A percentile compares a stretch with the other conserved stretches of the same genome.
Conservation (phyloP, 2,329 filamentous ascomycete species). For the Venturia oleaginea region DNA sequence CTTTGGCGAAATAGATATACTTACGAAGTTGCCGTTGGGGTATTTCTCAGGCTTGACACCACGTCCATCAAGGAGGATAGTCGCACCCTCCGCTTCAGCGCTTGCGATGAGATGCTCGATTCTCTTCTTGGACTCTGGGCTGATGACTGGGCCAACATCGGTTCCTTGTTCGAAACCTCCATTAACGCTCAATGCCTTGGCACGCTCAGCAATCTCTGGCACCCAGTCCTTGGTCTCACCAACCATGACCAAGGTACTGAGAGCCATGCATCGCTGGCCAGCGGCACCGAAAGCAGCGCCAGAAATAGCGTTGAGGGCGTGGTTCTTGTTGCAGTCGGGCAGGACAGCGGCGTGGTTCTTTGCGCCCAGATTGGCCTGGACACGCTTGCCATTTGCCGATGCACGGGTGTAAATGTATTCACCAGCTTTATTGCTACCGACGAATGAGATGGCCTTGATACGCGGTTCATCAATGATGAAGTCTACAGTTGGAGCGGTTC, state of each 20-base stretch:
- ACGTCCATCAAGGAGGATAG: constrained; percentile 71
- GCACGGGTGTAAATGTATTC: constrained; percentile 76
- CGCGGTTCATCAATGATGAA: constrained; percentile 77
- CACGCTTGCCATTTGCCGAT: constrained; percentile 77
- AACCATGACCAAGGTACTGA: constrained; percentile 74
- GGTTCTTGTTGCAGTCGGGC: constrained; percentile 84
- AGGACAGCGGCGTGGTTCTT: constrained; percentile 84
- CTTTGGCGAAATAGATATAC: constrained; percentile 19
- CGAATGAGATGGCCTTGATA: constrained; percentile 82
- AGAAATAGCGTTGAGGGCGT: constrained; percentile 74
- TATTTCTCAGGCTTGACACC: constrained; percentile 68
- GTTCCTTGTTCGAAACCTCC: constrained; percentile 74
- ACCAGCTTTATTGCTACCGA: constrained; percentile 78
- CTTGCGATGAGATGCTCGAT: constrained; percentile 68
- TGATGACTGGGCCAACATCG: constrained; percentile 76
- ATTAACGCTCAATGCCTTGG: constrained; percentile 63
- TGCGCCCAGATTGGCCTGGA: constrained; percentile 78
- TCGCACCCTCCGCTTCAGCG: constrained; percentile 72
- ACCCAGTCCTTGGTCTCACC: constrained; percentile 81
- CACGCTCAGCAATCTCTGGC: constrained; percentile 64
- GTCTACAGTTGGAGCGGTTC: constrained; percentile 70
- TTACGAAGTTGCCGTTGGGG: constrained; percentile 70
- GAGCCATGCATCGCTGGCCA: constrained; percentile 78
- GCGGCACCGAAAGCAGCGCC: constrained; percentile 79
- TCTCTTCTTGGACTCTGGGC: constrained; percentile 65